Conservation (phyloP, 139 green algal genomes). For the Edaphochlamys debaryana region DNA sequence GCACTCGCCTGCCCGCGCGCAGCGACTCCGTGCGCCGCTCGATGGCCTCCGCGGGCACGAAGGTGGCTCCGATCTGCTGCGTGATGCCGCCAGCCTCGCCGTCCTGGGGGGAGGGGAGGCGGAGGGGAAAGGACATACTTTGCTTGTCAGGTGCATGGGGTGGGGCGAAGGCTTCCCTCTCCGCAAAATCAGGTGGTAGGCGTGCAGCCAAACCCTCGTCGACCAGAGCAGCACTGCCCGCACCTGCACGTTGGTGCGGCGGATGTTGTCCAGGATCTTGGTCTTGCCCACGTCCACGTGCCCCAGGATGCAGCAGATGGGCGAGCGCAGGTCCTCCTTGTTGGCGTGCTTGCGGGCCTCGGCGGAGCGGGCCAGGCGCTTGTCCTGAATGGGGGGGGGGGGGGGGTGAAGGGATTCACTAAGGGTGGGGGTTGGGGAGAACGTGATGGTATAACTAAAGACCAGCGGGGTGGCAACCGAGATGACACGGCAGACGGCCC, state of each 20-base stretch:
- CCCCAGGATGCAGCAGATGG: constrained; percentile 99
- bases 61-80: constrained; percentile 99
- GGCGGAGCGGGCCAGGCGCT: constrained; percentile 69
- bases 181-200: too few relatives aligned
- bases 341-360: constrained; percentile 66
- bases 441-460: too few relatives aligned
- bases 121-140: not conserved
- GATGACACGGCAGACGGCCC: not conserved
- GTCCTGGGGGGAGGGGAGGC: constrained; percentile 69
- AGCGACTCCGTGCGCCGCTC: constrained; percentile 82
- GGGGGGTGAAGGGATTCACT: too few relatives aligned
- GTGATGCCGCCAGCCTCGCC: constrained; percentile 99
- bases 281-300: constrained; percentile 99
- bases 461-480: too few relatives aligned
- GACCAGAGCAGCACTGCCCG: constrained; percentile 83
- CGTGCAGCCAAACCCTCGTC: too few relatives aligned
- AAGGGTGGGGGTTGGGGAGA: not conserved
- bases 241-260: constrained; percentile 97
- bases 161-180: too few relatives aligned
- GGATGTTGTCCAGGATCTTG: constrained; percentile 99
- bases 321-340: constrained; percentile 87
- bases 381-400: constrained; percentile 47
- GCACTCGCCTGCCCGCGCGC: constrained; percentile 48
- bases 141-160: too few relatives aligned
- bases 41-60: constrained; percentile 90